phyloP scores from a whole-genome alignment of 768 basidiomycete species.

The Dentipellis fragilis region DNA sequence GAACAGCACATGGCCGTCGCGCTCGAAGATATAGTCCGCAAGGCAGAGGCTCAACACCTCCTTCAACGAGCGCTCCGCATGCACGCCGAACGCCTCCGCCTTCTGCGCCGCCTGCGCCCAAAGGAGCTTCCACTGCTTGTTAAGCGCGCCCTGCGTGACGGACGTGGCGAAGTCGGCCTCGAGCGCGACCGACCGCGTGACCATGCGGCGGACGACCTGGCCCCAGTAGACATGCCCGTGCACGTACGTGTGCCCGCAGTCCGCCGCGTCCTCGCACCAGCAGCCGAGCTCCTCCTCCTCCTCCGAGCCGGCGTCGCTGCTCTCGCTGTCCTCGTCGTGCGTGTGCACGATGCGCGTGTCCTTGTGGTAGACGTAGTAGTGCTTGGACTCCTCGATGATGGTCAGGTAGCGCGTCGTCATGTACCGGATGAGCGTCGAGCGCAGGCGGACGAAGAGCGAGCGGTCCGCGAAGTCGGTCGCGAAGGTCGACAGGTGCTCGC shows the following conservation, averaged over 20 bases:
- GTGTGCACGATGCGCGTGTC: neutral
- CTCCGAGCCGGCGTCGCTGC: neutral
- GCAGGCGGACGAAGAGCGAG: neutral
- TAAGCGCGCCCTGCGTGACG: neutral
- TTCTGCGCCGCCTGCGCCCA: neutral
- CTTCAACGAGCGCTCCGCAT: neutral
- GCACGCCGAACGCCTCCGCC: neutral
- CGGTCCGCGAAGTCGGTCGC: neutral
- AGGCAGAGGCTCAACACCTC: neutral
- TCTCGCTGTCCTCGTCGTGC: neutral
- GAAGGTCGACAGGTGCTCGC: neutral
- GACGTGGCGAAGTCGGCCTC: neutral
- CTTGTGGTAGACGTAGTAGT: neutral
- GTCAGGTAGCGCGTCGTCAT: neutral
- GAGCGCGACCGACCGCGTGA: neutral
- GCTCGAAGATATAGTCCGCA: neutral
- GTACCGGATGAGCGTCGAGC: neutral
- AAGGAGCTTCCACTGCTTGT: neutral
- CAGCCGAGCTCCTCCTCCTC: neutral
- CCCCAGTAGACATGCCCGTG: conserved; percentile 1
- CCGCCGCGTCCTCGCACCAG: neutral
- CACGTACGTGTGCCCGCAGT: neutral
- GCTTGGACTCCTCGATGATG: neutral
- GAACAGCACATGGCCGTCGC: neutral
- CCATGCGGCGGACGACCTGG: neutral